Base-by-base conservation (phyloP, 2,329 filamentous ascomycete genomes). In the Emergomyces orientalis region DNA sequence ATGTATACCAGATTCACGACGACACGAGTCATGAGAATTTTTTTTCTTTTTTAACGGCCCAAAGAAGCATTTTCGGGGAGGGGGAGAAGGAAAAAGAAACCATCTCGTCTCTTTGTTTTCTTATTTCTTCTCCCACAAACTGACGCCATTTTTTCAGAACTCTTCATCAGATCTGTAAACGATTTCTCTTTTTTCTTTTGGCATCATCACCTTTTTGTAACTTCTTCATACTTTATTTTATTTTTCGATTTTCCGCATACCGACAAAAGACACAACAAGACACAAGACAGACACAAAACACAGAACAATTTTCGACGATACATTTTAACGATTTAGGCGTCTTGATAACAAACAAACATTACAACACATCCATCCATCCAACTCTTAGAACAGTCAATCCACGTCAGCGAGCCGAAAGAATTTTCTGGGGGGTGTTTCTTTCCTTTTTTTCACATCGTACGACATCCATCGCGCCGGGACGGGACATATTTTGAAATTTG, bases 1-100 rank as follows among this genome's bases (percentile, higher is more conserved):
- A 47, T 59, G 56, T 59, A 59, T 39, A 59, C 30, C 56, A 59
- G 56, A 45, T 59, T 59, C 41, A 60, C 59, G 59, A 60, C 59
- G 59, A 60, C n/a, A 60, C 32, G 59, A 60, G 45, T 60, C 41
- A 60, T 51, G 59, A 60, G 17, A 52, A 52, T 19, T 32, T 54
- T 32, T 32, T 32, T n/a, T 32, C 17, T n/a, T 52, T 30, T 30
- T 27, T 49, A 19, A 60, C 58, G 59, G 30, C 30, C 37, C 43
- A 32, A 52, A 39, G 17, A 56, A 56, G 32, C 32, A 37, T 22
- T 17, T 37, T 37, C 32, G 19, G 17, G 9, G 52, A 25, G 32
- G 32, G n/a, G 22, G n/a, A 19, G 32, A 34, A 39, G 17, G 32
- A 34, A 22, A 56, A 37, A 34, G 1, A 17, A 49, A 13, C n/a